These are phyloP conservation scores for Rhizopogon vesiculosus DNA, from an alignment of 768 basidiomycete species.

Conservation along the genomic window DNA sequence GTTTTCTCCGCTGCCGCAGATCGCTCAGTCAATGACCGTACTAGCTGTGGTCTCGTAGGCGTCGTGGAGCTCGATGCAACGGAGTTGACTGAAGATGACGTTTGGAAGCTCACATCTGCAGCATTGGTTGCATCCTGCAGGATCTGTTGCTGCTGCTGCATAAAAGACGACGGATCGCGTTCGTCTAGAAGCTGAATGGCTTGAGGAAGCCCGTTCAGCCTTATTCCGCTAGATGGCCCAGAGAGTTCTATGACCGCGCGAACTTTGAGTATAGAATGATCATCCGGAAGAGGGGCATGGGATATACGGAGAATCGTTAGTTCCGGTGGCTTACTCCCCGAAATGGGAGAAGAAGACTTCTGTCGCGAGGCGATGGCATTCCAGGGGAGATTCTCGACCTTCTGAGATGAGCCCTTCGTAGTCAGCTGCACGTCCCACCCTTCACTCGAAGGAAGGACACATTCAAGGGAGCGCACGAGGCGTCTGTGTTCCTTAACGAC, in stretches of 20 bases:
- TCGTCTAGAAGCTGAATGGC: constrained; percentile 60
- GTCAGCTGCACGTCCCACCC: constrained; percentile 88
- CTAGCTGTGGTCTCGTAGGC: constrained; percentile 27
- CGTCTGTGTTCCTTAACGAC: constrained; percentile 69
- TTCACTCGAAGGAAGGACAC: constrained; percentile 65
- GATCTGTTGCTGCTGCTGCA: constrained; percentile 37
- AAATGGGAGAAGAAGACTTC: constrained; percentile 27
- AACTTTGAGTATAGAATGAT: constrained; percentile 79
- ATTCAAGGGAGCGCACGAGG: constrained; percentile 75
- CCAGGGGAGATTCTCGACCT: constrained; percentile 74
- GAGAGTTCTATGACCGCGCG: constrained; percentile 78
- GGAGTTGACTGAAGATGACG: constrained; percentile 56
- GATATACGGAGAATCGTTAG: constrained; percentile 59
- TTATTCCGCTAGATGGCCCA: constrained; percentile 66
- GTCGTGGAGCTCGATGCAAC: constrained; percentile 36
- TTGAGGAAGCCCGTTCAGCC: constrained; percentile 84
- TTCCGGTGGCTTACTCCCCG: constrained; percentile 39
- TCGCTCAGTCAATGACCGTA: constrained; percentile 39
- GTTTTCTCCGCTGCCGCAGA: constrained; percentile 68
- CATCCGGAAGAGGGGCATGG: constrained; percentile 66
- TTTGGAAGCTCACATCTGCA: constrained; percentile 61
- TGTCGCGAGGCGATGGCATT: constrained; percentile 52
- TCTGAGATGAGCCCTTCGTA: constrained; percentile 67
- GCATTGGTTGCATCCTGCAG: constrained; percentile 71
- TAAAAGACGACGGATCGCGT: constrained; percentile 56